These are phyloP conservation scores for Mycena belliarum DNA, from an alignment of 768 basidiomycete genomes.

Conservation along the genomic window DNA sequence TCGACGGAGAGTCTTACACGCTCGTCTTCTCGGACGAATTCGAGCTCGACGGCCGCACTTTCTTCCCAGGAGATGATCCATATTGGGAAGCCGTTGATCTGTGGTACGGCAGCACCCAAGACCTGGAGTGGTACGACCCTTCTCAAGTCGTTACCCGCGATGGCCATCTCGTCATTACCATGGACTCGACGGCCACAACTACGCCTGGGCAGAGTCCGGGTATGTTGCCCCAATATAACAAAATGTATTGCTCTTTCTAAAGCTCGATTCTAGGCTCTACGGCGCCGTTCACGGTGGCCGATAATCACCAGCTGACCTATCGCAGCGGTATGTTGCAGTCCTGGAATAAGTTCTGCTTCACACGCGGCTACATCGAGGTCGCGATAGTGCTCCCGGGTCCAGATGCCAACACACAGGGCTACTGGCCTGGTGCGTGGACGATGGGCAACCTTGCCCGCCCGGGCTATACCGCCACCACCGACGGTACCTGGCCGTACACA, in stretches of 20 bases:
- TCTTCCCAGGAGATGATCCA: slow-evolving; percentile 50
- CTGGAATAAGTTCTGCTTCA: slow-evolving; percentile 92
- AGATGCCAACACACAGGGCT: slow-evolving; percentile 49
- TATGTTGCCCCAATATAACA: slow-evolving; percentile 12
- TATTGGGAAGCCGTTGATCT: slow-evolving; percentile 62
- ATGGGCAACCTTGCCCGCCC: slow-evolving; percentile 87
- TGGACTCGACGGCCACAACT: slow-evolving; percentile 48
- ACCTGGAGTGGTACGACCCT: slow-evolving; percentile 80
- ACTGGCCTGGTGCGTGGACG: slow-evolving; percentile 87
- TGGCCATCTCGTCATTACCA: slow-evolving; percentile 68
- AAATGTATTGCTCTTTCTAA: not conserved
- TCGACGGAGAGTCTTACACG: slow-evolving; percentile 68
- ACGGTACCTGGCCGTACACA: slow-evolving; percentile 85
- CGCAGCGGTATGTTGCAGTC: slow-evolving; percentile 80
- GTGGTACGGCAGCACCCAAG: slow-evolving; percentile 72
- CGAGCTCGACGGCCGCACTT: slow-evolving; percentile 61
- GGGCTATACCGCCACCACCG: slow-evolving; percentile 77
- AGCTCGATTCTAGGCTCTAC: slow-evolving; percentile 35
- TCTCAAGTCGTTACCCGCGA: slow-evolving; percentile 62
- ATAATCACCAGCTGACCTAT: slow-evolving; percentile 64
- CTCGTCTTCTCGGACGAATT: slow-evolving; percentile 82
- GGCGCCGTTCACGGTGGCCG: slow-evolving; percentile 43
- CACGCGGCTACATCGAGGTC: slow-evolving; percentile 78
- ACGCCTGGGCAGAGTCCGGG: slow-evolving; percentile 34
- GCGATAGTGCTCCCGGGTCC: slow-evolving; percentile 59